Evolutionary conservation across 2,329 filamentous ascomycete species (phyloP).

Genomic region (Dothidotthia symphoricarpi): DNA sequence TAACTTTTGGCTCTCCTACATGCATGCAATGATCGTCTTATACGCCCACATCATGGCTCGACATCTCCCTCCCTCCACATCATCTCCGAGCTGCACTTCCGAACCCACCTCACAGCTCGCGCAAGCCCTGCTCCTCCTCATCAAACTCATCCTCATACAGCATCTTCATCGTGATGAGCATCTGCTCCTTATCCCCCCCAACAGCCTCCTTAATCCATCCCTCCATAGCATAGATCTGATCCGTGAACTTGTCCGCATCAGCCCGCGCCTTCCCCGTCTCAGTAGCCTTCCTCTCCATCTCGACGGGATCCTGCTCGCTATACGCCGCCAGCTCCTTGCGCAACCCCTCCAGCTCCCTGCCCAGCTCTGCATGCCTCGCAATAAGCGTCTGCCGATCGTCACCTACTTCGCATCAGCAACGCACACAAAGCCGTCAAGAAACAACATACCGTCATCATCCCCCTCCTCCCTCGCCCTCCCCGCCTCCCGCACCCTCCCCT

Average conservation of each 20-base stretch:
- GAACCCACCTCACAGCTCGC: conserved; percentile 43
- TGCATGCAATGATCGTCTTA: too few species aligned
- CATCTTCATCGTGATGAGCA: conserved; percentile 46
- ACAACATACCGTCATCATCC: too few species aligned
- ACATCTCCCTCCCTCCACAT: too few species aligned
- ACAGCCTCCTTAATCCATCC: conserved; percentile 42
- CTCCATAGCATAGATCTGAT: conserved; percentile 50
- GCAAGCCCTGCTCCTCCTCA: conserved; percentile 53
- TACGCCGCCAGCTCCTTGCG: conserved; percentile 46
- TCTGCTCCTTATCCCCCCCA: conserved; percentile 43
- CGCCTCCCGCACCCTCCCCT: too few species aligned
- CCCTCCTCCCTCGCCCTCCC: too few species aligned
- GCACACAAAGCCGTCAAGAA: too few species aligned
- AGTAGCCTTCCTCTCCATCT: conserved; percentile 44
- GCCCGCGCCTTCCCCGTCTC: conserved; percentile 29
- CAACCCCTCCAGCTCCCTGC: conserved; percentile 40
- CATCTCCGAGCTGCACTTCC: too few species aligned
- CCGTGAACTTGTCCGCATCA: conserved; percentile 42
- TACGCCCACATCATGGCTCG: too few species aligned
- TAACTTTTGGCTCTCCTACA: too few species aligned
- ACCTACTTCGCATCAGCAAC: too few species aligned
- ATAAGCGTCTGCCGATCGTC: conserved; percentile 41
- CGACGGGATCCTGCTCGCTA: conserved; percentile 48
- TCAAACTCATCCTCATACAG: conserved; percentile 57
- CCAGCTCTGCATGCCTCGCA: conserved; percentile 36